phyloP scores from a whole-genome alignment of 192 early-diverging fungal species.

The Lobulomyces angularis region DNA sequence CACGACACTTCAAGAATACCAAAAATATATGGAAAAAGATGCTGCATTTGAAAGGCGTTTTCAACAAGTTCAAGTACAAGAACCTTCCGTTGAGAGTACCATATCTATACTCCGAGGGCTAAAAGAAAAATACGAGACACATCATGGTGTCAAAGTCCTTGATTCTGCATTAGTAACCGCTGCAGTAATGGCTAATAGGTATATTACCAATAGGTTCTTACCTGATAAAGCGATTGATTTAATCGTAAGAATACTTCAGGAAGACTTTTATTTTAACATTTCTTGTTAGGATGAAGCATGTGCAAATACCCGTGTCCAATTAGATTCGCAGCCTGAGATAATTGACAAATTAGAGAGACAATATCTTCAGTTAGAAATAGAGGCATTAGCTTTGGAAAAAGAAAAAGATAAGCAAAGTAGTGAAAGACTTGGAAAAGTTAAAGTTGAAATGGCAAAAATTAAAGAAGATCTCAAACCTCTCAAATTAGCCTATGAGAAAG shows the following conservation, averaged over 20 bases:
- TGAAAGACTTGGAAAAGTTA: conserved; percentile 62
- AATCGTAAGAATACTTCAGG: no score
- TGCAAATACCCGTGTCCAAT: conserved; percentile 87
- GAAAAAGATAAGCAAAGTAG: conserved; percentile 80
- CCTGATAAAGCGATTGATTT: conserved; percentile 75
- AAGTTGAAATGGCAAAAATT: conserved; percentile 69
- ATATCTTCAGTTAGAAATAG: conserved; percentile 87
- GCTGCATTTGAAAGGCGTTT: conserved; percentile 72
- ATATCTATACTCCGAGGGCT: conserved; percentile 71
- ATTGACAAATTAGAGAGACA: conserved; percentile 93
- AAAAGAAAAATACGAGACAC: conserved; percentile 62
- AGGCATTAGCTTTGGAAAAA: conserved; percentile 82
- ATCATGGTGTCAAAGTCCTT: conserved; percentile 59
- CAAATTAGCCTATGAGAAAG: conserved; percentile 69
- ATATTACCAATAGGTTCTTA: conserved; percentile 65
- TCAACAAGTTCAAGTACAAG: conserved; percentile 60
- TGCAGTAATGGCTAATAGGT: conserved; percentile 57
- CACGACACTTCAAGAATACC: conserved; percentile 91
- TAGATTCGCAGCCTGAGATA: conserved; percentile 91
- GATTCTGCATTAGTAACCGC: conserved; percentile 65
- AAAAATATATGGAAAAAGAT: conserved; percentile 80
- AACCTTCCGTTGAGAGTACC: conserved; percentile 62
- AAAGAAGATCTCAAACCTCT: conserved; percentile 82
- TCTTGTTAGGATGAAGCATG: conserved; percentile 99
- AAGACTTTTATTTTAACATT: no score